These are phyloP conservation scores for Heliocybe sulcata DNA, from an alignment of 1,284 basidiomycete genomes.

Conservation along the genomic window DNA sequence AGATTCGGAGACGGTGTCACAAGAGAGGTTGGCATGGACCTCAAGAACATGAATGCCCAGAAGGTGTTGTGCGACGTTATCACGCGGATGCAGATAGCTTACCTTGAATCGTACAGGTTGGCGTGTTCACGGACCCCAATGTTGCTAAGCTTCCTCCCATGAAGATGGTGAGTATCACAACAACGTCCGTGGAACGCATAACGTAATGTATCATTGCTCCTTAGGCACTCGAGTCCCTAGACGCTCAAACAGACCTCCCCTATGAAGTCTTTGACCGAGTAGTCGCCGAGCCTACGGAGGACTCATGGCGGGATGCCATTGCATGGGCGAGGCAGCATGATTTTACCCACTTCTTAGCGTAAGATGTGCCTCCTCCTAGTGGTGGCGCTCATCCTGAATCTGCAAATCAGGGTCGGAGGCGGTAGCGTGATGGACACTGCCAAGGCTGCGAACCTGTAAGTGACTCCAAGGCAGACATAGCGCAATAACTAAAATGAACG, in stretches of 20 bases:
- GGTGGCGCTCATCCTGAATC: neutral
- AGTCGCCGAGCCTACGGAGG: conserved; percentile 89
- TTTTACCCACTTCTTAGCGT: conserved; percentile 94
- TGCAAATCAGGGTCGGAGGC: conserved; percentile 69
- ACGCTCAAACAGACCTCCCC: conserved; percentile 63
- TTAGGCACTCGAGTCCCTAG: conserved; percentile 74
- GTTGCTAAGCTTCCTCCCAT: conserved; percentile 80
- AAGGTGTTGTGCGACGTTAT: conserved; percentile 48
- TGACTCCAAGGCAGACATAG: conserved; percentile 6
- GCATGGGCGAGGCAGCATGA: conserved; percentile 81
- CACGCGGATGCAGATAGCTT: conserved; percentile 9
- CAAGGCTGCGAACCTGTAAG: conserved; percentile 86
- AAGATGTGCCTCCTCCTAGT: conserved; percentile 21
- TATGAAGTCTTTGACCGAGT: conserved; percentile 85
- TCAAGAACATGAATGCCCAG: conserved; percentile 83
- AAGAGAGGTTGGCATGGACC: conserved; percentile 89
- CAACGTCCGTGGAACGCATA: neutral
- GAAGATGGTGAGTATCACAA: conserved; percentile 69
- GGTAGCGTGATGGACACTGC: conserved; percentile 96
- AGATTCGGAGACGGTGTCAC: conserved; percentile 89
- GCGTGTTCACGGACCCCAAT: conserved; percentile 89
- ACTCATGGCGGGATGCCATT: conserved; percentile 84
- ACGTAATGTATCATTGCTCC: conserved; percentile 5
- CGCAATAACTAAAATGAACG: conserved; percentile 2
- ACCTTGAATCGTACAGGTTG: conserved; percentile 53